Evolutionary conservation across 148 eudicot genomes (phyloP).

Genomic region (Vaccinium corymbosum): DNA sequence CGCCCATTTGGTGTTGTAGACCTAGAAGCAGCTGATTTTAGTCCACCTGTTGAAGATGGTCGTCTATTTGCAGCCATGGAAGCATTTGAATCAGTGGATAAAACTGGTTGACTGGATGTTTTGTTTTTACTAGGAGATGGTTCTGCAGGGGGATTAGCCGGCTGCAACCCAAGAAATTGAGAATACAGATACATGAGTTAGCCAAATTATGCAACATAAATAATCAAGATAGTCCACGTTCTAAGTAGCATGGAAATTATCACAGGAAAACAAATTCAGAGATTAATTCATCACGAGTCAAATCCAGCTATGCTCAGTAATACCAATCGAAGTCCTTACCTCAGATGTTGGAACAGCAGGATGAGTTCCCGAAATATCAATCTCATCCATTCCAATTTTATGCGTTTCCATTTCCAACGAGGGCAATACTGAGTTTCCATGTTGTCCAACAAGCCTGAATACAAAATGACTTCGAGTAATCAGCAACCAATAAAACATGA

Average conservation of each 20-base stretch:
- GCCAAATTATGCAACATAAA: background rate
- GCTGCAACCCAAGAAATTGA: constrained; percentile 27
- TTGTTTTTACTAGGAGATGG: constrained; percentile 17
- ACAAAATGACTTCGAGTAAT: background rate
- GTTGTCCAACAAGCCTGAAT: constrained; percentile 59
- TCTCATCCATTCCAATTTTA: constrained; percentile 33
- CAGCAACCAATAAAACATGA: background rate
- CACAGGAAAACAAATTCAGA: background rate
- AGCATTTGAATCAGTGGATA: constrained; percentile 17
- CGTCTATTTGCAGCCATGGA: constrained; percentile 26
- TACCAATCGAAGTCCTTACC: constrained; percentile 29
- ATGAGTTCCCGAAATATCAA: constrained; percentile 39
- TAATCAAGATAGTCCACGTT: background rate
- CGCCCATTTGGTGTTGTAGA: constrained; percentile 38
- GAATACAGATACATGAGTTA: background rate
- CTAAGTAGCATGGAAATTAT: background rate
- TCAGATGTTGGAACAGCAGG: constrained; percentile 40
- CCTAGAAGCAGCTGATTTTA: constrained; percentile 27
- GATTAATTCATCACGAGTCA: background rate
- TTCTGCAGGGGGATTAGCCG: constrained; percentile 14
- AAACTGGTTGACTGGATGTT: constrained; percentile 19
- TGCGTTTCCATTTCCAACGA: constrained; percentile 51
- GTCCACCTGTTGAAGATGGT: constrained; percentile 33
- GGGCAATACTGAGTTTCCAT: constrained; percentile 61
- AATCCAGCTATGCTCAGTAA: background rate